phyloP scores from a whole-genome alignment of 192 early-diverging fungal species.

The Lobosporangium transversale region DNA sequence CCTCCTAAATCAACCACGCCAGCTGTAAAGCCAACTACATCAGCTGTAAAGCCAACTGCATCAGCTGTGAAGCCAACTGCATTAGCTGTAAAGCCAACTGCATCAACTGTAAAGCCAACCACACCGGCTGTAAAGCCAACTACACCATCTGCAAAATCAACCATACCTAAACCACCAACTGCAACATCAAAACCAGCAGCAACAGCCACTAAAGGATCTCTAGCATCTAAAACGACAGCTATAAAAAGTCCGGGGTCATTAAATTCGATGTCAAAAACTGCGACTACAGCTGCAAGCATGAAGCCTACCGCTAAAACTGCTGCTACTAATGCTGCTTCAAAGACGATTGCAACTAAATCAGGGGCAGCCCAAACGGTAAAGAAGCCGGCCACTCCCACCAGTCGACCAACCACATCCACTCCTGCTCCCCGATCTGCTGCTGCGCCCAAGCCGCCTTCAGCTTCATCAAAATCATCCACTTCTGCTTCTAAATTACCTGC shows the following conservation, averaged over 20 bases:
- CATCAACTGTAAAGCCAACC: not conserved
- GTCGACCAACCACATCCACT: not conserved
- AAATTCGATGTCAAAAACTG: not conserved
- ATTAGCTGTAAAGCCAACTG: not conserved
- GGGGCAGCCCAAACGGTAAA: not conserved
- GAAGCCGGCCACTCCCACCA: not conserved
- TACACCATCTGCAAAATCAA: slow-evolving; percentile 3
- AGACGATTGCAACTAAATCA: not conserved
- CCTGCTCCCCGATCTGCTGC: not conserved
- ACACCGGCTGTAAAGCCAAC: not conserved
- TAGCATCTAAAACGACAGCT: not conserved
- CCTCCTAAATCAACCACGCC: not conserved
- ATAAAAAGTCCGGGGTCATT: not conserved
- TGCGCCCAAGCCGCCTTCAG: not conserved
- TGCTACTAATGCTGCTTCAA: not conserved
- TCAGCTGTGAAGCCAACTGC: too few relatives aligned
- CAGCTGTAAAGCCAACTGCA: not conserved
- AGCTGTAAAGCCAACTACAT: too few relatives aligned
- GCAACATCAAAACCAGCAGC: not conserved
- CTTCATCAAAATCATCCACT: too few relatives aligned
- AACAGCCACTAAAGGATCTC: not conserved
- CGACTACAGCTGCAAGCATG: not conserved
- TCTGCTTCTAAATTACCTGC: not conserved
- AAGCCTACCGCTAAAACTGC: slow-evolving; percentile 7
- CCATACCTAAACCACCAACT: slow-evolving; percentile 6